Evolutionary conservation across 805 yeast genomes (phyloP).

Genomic region (Ogataea ramenticola): DNA sequence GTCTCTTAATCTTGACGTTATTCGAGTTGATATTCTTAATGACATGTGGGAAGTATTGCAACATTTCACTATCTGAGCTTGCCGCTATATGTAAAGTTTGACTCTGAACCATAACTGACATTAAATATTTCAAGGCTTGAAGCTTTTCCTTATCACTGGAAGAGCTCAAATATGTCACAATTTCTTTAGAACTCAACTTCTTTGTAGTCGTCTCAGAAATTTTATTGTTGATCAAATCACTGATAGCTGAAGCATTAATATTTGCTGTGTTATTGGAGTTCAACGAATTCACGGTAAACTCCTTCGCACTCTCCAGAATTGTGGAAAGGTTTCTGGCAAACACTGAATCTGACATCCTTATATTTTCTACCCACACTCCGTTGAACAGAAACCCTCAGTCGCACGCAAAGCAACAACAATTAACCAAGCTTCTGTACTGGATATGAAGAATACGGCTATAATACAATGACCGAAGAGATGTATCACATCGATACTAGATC

Average conservation of each 20-base stretch:
- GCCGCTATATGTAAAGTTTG: conserved; percentile 14
- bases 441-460: too few relatives aligned
- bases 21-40: conserved; percentile 77
- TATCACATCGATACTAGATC: too few relatives aligned
- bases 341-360: not conserved
- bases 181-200: conserved; percentile 50
- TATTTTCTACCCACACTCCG: too few relatives aligned
- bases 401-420: too few relatives aligned
- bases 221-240: conserved; percentile 2
- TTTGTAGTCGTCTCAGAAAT: conserved; percentile 1
- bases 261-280: not conserved
- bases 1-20: conserved; percentile 56
- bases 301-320: not conserved
- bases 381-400: too few relatives aligned
- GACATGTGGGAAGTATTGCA: conserved; percentile 70
- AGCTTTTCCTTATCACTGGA: conserved; percentile 57
- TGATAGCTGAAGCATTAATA: not conserved
- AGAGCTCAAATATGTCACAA: conserved; percentile 59
- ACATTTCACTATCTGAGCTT: conserved; percentile 30
- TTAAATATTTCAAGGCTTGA: conserved; percentile 40
- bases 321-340: not conserved
- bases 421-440: too few relatives aligned
- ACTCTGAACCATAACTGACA: conserved; percentile 19
- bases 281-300: conserved; percentile 1
- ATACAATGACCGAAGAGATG: too few relatives aligned